These are phyloP conservation scores for Acanthamoeba healyi DNA, from an alignment of 208 protist genomes.

Conservation along the genomic window DNA sequence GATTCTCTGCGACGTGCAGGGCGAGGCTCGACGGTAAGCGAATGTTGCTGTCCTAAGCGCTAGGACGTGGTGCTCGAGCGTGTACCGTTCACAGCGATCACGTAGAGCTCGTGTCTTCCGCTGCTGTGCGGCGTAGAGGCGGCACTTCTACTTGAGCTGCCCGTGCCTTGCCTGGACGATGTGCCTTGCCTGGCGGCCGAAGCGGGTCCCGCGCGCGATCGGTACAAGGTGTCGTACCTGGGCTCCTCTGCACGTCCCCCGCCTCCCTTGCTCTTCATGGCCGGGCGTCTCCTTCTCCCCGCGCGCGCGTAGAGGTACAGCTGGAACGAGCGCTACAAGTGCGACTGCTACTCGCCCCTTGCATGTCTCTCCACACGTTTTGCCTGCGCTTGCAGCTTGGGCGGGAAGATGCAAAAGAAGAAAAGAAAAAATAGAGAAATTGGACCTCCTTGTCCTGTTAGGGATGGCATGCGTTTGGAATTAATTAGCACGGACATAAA, in stretches of 20 bases:
- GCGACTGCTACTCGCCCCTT: too few relatives aligned
- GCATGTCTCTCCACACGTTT: too few relatives aligned
- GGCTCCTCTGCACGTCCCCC: neutral
- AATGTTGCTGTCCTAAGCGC: too few relatives aligned
- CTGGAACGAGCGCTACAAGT: too few relatives aligned
- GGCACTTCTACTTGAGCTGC: neutral
- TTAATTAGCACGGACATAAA: neutral
- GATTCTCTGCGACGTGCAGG: neutral
- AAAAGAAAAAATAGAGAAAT: neutral
- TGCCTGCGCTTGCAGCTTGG: too few relatives aligned
- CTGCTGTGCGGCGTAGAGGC: neutral
- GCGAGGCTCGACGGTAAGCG: too few relatives aligned
- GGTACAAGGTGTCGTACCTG: constrained; percentile 27
- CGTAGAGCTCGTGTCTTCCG: constrained; percentile 30
- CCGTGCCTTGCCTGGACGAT: neutral
- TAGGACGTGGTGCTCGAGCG: neutral
- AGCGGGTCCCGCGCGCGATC: too few relatives aligned
- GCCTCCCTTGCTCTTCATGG: too few relatives aligned
- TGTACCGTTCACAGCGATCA: constrained; percentile 4
- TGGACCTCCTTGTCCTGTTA: too few relatives aligned
- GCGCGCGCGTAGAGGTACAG: too few relatives aligned
- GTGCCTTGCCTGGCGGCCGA: neutral
- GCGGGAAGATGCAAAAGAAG: neutral
- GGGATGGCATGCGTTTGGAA: too few relatives aligned
- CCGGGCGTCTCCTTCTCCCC: too few relatives aligned